Evolutionary conservation across 2,329 filamentous ascomycete genomes (phyloP).

Genomic region (Mollisiaceae sp.): DNA sequence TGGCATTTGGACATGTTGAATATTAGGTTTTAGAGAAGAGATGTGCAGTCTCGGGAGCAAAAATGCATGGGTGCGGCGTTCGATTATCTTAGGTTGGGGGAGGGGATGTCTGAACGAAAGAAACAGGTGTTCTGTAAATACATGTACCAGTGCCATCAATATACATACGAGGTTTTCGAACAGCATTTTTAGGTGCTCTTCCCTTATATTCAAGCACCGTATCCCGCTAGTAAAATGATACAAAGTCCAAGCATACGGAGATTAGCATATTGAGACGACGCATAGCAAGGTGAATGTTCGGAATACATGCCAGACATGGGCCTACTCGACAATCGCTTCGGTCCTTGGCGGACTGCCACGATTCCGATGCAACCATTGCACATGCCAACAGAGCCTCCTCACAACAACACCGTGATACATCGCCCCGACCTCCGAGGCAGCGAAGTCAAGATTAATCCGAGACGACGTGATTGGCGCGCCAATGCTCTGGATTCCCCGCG

Average conservation of each 20-base stretch:
- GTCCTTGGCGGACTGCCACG: neutral
- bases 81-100: neutral
- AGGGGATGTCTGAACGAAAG: neutral
- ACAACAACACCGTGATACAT: neutral
- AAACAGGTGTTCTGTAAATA: neutral
- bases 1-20: conserved; percentile 84
- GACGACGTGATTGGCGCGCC: conserved; percentile 20
- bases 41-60: neutral
- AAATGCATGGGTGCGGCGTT: conserved; percentile 5
- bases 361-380: neutral
- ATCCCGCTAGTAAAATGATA: neutral
- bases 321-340: conserved; percentile 2
- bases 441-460: conserved; percentile 11
- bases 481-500: conserved; percentile 14
- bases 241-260: neutral
- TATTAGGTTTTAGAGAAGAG: neutral
- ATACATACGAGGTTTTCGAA: conserved; percentile 2
- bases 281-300: too few relatives aligned
- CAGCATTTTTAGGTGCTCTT: neutral
- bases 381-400: neutral
- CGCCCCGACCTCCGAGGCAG: neutral
- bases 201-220: neutral
- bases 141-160: neutral
- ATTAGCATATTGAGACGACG: too few relatives aligned
- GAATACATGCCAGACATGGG: neutral